These are phyloP conservation scores for Gracilariopsis chorda DNA, from an alignment of 23 red algal genomes.

Conservation along the genomic window DNA sequence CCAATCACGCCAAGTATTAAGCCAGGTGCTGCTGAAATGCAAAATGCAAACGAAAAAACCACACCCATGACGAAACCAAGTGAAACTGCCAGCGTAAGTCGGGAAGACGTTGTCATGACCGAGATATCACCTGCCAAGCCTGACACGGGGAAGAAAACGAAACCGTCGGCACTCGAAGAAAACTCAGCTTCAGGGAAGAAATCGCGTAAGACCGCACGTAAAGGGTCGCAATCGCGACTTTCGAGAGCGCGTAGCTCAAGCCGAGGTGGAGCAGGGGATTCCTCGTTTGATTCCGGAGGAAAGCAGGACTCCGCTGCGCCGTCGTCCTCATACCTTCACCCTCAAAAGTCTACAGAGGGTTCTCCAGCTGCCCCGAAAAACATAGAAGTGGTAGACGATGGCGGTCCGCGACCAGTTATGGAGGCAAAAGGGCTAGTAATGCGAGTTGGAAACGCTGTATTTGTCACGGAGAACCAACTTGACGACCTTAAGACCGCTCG, in stretches of 20 bases:
- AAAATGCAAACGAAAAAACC: no score
- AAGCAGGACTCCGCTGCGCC: not conserved
- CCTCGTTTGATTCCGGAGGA: not conserved
- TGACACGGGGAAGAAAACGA: not conserved
- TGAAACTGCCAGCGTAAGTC: no score
- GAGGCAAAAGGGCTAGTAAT: slow-evolving; percentile 24
- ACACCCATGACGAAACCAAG: no score
- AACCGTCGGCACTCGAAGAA: not conserved
- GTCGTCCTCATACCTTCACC: not conserved
- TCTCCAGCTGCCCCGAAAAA: not conserved
- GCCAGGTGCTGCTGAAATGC: no score
- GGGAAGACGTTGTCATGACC: not conserved
- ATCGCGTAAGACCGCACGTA: not conserved
- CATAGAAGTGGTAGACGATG: not conserved
- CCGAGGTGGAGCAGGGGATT: not conserved
- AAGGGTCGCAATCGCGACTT: not conserved
- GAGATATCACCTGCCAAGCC: not conserved
- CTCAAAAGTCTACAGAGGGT: not conserved
- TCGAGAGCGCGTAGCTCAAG: not conserved
- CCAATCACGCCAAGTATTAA: no score
- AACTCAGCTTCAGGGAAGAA: not conserved
- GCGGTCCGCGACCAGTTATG: slow-evolving; percentile 29
- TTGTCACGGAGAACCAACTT: slow-evolving; percentile 69
- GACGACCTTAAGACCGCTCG: slow-evolving; percentile 38
- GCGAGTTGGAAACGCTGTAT: slow-evolving; percentile 40